Evolutionary conservation across 176 grass and related monocot genomes (phyloP), one percentile per base, ranked within the genome.

Genomic region (Alloteropsis semialata): DNA sequence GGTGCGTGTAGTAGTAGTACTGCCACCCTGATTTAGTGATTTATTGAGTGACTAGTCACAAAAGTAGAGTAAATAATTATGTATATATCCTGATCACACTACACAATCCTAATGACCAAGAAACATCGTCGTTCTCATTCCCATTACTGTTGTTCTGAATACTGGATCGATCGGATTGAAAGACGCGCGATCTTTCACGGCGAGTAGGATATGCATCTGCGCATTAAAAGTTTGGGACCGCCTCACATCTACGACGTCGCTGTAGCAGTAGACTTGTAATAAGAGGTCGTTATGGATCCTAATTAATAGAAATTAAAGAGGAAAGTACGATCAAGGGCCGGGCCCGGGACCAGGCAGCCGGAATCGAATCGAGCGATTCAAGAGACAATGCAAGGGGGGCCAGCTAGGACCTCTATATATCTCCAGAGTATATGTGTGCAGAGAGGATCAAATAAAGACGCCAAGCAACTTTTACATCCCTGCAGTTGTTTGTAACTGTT

Each of bases 171-270:
- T 66, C 39, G 34, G 51, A 44, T 11, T 12, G 24, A 81, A 81
- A 81, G 71, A 43, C 68, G 57, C 55, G 42, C 59, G 63, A 88
- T 85, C 80, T 75, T 72, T 80, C 37, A 19, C 71, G 46, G 38
- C 33, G 54, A 81, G 69, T 81, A 76, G 62, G 14, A 71, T n/a
- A 2, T 65, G 71, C 53, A 69, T 85, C 77, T 37, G 21, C 21
- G 72, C 70, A 71, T 48, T 89, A 18, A 50, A 85, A 77, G 30
- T 11, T 7, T 24, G 56, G 82, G 53, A 63, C 72, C 76, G 36
- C 19, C 43, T 62, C 36, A 28, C 54, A 76, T 69, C 85, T 76
- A 89, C 53, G 81, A 32, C 32, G 13, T 21, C 10, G 32, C 42
- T 68, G 42, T 74, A 72, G 43, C 43, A 72, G 25, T 48, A 74